Evolutionary conservation across 768 basidiomycete species (phyloP).

Genomic region (Galerina marginata): DNA sequence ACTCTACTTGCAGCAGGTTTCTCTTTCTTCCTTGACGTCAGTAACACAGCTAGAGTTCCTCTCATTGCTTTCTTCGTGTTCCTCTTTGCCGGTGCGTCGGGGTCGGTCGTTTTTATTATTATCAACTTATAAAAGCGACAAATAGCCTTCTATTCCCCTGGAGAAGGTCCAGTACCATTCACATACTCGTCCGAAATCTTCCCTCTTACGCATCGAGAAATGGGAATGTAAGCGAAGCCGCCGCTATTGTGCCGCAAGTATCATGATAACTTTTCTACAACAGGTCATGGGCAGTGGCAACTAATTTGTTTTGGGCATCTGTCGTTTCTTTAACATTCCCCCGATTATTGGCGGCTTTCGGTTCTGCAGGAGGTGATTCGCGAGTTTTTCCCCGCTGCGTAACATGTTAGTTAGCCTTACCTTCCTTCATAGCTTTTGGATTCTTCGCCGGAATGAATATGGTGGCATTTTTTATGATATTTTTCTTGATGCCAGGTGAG

Average conservation of each 20-base stretch:
- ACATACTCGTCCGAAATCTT: constrained; percentile 93
- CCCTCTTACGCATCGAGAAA: constrained; percentile 80
- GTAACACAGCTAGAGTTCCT: constrained; percentile 44
- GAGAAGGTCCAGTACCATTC: constrained; percentile 91
- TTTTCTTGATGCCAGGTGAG: constrained; percentile 53
- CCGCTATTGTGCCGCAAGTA: constrained; percentile 35
- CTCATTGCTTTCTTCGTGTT: constrained; percentile 49
- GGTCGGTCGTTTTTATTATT: constrained; percentile 19
- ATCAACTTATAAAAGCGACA: neutral
- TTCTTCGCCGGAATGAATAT: constrained; percentile 58
- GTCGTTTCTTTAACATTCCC: constrained; percentile 65
- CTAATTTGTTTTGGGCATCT: constrained; percentile 56
- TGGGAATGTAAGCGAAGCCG: constrained; percentile 50
- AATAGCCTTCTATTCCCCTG: constrained; percentile 73
- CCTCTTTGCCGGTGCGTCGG: constrained; percentile 45
- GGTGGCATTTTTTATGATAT: constrained; percentile 56
- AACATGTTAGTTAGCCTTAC: too few relatives aligned
- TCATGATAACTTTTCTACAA: constrained; percentile 25
- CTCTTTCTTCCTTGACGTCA: constrained; percentile 57
- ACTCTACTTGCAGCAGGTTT: constrained; percentile 76
- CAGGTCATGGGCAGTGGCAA: constrained; percentile 62
- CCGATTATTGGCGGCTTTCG: constrained; percentile 52
- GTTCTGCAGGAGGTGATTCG: constrained; percentile 41
- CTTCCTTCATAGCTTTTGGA: constrained; percentile 44
- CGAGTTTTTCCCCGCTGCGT: neutral